phyloP scores from a whole-genome alignment of 306 rosid genomes.

The Canavalia gladiata region DNA sequence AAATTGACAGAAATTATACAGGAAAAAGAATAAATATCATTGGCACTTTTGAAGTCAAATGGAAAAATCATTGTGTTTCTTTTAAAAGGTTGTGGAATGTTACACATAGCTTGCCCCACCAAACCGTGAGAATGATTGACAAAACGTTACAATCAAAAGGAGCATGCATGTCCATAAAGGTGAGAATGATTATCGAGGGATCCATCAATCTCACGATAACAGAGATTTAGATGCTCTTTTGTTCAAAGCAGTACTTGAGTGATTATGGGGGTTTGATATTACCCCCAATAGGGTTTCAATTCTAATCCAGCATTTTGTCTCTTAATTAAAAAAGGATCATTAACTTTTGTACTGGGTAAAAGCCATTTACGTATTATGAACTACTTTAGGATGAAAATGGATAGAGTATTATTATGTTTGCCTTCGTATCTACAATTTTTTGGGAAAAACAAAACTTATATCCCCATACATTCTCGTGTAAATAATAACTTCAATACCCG shows the following conservation, averaged over 20 bases:
- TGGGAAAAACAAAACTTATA: too few relatives aligned
- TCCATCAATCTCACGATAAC: slow-evolving; percentile 38
- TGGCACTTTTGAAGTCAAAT: slow-evolving; percentile 44
- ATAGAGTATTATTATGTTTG: too few relatives aligned
- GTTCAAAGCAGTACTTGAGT: background rate
- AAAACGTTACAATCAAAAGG: slow-evolving; percentile 44
- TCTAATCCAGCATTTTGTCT: background rate
- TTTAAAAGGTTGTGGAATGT: slow-evolving; percentile 33
- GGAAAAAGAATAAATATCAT: background rate
- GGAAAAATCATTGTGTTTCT: slow-evolving; percentile 47
- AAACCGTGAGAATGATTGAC: slow-evolving; percentile 47
- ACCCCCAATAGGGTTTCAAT: background rate
- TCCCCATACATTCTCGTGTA: too few relatives aligned
- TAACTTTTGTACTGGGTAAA: background rate
- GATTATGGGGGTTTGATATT: background rate
- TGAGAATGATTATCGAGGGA: slow-evolving; percentile 36
- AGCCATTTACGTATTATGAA: background rate
- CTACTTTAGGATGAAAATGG: background rate
- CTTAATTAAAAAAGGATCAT: background rate
- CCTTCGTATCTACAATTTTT: too few relatives aligned
- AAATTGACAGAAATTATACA: background rate
- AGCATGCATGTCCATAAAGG: slow-evolving; percentile 41
- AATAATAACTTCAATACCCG: too few relatives aligned
- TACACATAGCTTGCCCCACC: slow-evolving; percentile 39
- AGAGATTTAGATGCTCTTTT: slow-evolving; percentile 29